Evolutionary conservation across 768 basidiomycete genomes (phyloP).

Genomic region (Hemileccinum impolitum): DNA sequence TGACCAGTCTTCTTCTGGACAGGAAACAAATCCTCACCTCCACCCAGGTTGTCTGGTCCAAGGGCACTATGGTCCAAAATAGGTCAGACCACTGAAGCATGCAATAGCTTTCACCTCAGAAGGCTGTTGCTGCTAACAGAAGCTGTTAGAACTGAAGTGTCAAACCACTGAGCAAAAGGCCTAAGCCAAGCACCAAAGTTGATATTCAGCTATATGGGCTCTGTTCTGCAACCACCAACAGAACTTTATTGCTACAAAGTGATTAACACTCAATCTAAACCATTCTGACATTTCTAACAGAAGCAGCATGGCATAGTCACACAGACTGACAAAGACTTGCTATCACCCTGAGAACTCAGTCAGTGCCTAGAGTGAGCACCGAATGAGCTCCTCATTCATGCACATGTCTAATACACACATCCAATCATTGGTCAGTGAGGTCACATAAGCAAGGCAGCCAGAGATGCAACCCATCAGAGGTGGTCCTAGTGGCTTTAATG

Average conservation of each 20-base stretch:
- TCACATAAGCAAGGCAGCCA: too few species aligned
- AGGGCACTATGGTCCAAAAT: not conserved
- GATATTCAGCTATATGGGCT: too few species aligned
- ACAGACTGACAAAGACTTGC: not conserved
- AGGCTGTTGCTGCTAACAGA: not conserved
- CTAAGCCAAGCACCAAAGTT: too few species aligned
- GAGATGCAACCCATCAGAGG: not conserved
- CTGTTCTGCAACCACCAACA: too few species aligned
- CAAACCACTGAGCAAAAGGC: too few species aligned
- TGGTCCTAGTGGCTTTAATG: not conserved
- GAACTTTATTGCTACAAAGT: too few species aligned
- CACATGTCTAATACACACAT: not conserved
- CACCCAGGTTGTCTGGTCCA: not conserved
- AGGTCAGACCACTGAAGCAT: slow-evolving; percentile 7
- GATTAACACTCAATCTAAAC: too few species aligned
- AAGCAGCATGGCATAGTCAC: not conserved
- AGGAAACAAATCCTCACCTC: not conserved
- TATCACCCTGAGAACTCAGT: not conserved
- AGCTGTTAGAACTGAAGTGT: too few species aligned
- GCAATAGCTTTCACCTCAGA: not conserved
- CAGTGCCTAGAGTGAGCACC: slow-evolving; percentile 4
- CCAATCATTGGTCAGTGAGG: too few species aligned
- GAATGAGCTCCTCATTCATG: not conserved
- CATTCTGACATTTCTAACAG: too few species aligned
- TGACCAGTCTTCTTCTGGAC: too few species aligned